Evolutionary conservation across 2,329 filamentous ascomycete genomes (phyloP).

Genomic region (Neofusicoccum kwambonambiense): DNA sequence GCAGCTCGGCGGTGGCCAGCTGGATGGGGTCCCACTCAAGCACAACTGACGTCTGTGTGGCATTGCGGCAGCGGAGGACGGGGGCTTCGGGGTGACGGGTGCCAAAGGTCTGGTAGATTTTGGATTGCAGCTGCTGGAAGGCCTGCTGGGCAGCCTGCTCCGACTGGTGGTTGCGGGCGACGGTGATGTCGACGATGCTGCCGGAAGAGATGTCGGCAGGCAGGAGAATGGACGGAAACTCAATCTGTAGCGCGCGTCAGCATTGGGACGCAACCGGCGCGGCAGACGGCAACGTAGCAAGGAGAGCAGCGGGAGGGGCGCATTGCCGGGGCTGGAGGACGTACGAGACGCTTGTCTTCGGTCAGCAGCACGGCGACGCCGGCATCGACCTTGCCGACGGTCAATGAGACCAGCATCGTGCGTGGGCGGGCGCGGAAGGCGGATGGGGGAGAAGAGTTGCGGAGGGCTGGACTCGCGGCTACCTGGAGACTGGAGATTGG

Average conservation of each 20-base stretch:
- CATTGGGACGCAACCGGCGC: not conserved
- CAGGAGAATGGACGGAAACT: slow-evolving; percentile 96
- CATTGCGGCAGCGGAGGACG: slow-evolving; percentile 86
- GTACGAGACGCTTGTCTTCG: slow-evolving; percentile 91
- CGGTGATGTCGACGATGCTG: slow-evolving; percentile 96
- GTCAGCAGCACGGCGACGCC: slow-evolving; percentile 96
- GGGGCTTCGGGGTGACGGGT: slow-evolving; percentile 73
- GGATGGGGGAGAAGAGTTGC: slow-evolving; percentile 5
- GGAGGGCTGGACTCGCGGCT: slow-evolving; percentile 3
- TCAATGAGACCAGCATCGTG: slow-evolving; percentile 90
- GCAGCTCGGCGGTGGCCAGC: slow-evolving; percentile 86
- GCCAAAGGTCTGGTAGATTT: slow-evolving; percentile 85
- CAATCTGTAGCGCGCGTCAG: slow-evolving; percentile 64
- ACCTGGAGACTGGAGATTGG: slow-evolving; percentile 12
- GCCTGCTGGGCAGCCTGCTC: slow-evolving; percentile 71
- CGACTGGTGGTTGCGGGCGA: slow-evolving; percentile 78
- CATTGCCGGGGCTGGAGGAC: slow-evolving; percentile 34
- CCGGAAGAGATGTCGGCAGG: slow-evolving; percentile 93
- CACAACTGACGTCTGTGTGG: slow-evolving; percentile 96
- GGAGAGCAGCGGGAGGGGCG: slow-evolving; percentile 22
- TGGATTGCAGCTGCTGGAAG: slow-evolving; percentile 83
- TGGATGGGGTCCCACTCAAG: slow-evolving; percentile 97
- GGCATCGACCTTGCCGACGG: slow-evolving; percentile 98
- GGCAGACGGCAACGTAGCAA: slow-evolving; percentile 9
- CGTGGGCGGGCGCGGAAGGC: not conserved